phyloP scores from a whole-genome alignment of 768 basidiomycete genomes.

The Phanerochaete sordida region DNA sequence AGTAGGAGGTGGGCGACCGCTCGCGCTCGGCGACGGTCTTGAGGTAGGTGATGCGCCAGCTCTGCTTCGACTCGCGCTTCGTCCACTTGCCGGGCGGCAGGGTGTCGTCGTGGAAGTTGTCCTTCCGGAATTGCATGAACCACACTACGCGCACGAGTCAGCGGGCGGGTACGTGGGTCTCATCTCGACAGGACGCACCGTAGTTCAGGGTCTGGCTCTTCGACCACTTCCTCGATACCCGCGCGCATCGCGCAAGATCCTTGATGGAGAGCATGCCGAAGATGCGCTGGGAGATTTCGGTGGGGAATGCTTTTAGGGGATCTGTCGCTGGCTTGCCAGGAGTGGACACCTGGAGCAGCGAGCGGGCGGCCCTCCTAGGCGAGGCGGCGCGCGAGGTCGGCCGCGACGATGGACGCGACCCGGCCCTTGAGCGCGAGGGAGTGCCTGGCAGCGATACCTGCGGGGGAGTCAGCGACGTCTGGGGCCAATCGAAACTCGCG shows the following conservation, averaged over 20 bases:
- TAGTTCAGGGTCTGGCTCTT: conserved; percentile 91
- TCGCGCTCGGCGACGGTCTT: conserved; percentile 38
- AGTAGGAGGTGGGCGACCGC: conserved; percentile 34
- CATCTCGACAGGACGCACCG: conserved; percentile 41
- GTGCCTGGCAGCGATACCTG: conserved; percentile 70
- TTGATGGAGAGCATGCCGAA: conserved; percentile 58
- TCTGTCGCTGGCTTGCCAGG: conserved; percentile 39
- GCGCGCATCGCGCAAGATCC: conserved; percentile 73
- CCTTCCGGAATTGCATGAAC: conserved; percentile 89
- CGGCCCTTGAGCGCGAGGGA: conserved; percentile 49
- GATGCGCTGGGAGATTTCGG: conserved; percentile 76
- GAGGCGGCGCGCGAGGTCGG: conserved; percentile 42
- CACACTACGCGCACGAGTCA: conserved; percentile 55
- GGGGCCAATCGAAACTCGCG: conserved; percentile 2
- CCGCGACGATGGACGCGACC: conserved; percentile 47
- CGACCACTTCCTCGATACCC: conserved; percentile 84
- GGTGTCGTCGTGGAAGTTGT: conserved; percentile 79
- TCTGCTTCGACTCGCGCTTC: conserved; percentile 89
- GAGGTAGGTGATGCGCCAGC: conserved; percentile 62
- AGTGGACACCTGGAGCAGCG: conserved; percentile 15
- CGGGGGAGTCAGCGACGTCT: neutral
- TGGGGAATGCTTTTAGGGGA: conserved; percentile 70
- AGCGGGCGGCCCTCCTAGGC: conserved; percentile 27
- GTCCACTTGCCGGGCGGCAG: conserved; percentile 87
- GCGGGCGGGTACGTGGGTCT: neutral